These are phyloP conservation scores for Talaromyces pinophilus DNA, from an alignment of 2,329 filamentous ascomycete species.

Conservation along the genomic window DNA sequence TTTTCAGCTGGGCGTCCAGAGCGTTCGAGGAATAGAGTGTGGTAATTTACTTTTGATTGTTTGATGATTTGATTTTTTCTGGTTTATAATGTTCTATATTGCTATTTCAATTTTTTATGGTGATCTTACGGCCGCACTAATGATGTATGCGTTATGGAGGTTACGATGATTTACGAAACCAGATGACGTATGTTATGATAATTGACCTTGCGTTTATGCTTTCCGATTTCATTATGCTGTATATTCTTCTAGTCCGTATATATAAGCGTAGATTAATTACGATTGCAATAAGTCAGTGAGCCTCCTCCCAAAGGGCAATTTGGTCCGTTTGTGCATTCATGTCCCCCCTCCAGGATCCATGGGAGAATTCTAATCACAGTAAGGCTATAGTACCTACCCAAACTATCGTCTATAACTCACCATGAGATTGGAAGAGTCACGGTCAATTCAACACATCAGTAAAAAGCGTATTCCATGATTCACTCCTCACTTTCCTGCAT, in stretches of 20 bases:
- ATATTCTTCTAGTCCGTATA: background rate
- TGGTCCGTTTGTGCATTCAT: background rate
- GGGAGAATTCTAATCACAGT: background rate
- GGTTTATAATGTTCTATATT: background rate
- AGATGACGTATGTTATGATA: constrained; percentile 5
- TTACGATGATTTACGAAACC: constrained; percentile 13
- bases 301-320: background rate
- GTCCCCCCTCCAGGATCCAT: background rate
- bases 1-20: constrained; percentile 14
- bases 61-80: background rate
- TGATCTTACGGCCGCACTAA: constrained; percentile 14
- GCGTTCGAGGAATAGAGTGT: constrained; percentile 9
- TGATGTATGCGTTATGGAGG: constrained; percentile 13
- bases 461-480: background rate
- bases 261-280: background rate
- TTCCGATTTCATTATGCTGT: background rate
- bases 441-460: background rate
- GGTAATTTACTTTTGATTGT: background rate
- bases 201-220: background rate
- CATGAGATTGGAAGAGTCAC: background rate
- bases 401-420: background rate
- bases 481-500: background rate
- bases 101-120: background rate
- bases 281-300: too few relatives aligned
- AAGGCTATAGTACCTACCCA: background rate